Evolutionary conservation across 192 early-diverging fungal species (phyloP).

Genomic region (Chytriomyces hyalinus): DNA sequence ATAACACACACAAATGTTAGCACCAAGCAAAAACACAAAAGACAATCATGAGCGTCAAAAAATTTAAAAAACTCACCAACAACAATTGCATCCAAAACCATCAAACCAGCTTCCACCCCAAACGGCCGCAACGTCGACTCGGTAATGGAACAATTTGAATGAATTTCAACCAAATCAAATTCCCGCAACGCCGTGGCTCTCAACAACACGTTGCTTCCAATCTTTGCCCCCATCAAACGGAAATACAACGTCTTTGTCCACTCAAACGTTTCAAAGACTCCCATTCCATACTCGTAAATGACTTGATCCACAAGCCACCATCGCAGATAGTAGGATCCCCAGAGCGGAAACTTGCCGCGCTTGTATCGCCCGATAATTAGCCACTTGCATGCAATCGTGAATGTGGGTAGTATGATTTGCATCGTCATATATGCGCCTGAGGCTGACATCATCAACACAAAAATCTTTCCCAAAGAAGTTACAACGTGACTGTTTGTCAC

Average conservation of each 20-base stretch:
- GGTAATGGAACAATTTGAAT: constrained; percentile 40
- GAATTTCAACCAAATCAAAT: constrained; percentile 51
- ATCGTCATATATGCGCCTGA: neutral
- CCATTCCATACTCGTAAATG: constrained; percentile 24
- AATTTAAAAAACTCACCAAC: constrained; percentile 28
- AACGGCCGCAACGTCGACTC: constrained; percentile 45
- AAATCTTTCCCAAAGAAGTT: neutral
- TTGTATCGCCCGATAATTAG: constrained; percentile 50
- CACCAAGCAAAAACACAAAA: neutral
- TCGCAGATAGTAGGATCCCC: constrained; percentile 49
- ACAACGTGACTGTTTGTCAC: neutral
- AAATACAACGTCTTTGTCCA: constrained; percentile 32
- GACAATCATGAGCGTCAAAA: neutral
- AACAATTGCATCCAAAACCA: constrained; percentile 45
- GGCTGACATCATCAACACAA: constrained; percentile 14
- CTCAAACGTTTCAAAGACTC: constrained; percentile 37
- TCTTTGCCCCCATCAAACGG: constrained; percentile 41
- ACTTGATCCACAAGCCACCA: constrained; percentile 54
- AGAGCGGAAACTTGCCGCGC: constrained; percentile 47
- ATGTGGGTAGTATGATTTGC: constrained; percentile 37
- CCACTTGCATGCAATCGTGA: constrained; percentile 51
- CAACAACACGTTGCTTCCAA: constrained; percentile 40
- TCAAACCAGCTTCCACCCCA: constrained; percentile 37
- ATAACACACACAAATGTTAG: neutral
- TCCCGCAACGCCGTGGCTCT: constrained; percentile 40